Conservation (phyloP, 257 asterid species). For the Ajuga chamaepitys region DNA sequence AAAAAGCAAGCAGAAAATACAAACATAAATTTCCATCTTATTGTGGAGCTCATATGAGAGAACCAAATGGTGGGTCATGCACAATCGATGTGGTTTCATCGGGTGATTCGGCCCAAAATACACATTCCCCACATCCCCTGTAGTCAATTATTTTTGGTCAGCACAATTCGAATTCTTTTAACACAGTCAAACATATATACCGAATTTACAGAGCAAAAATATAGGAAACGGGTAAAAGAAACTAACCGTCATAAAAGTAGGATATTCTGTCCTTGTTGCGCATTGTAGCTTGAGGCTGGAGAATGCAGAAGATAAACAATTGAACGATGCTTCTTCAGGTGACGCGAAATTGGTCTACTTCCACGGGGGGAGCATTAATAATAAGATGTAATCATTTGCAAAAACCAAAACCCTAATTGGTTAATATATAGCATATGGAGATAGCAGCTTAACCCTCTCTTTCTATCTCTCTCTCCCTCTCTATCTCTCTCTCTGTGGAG, state of each 20-base stretch:
- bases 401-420: conserved; percentile 20
- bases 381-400: not conserved
- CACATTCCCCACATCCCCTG: conserved; percentile 98
- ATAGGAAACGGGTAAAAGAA: not conserved
- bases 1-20: conserved; percentile 20
- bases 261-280: conserved; percentile 84
- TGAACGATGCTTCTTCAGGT: not conserved
- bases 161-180: conserved; percentile 3
- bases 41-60: conserved; percentile 87
- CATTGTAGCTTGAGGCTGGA: conserved; percentile 32
- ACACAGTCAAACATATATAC: not conserved
- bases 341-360: conserved; percentile 5
- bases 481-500: not conserved
- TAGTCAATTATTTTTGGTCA: conserved; percentile 18
- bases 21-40: conserved; percentile 94
- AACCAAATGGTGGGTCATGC: conserved; percentile 98
- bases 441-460: not conserved
- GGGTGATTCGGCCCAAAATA: conserved; percentile 98
- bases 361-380: not conserved
- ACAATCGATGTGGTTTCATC: conserved; percentile 97
- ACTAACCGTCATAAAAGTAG: conserved; percentile 84
- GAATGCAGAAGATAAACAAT: not conserved
- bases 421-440: not conserved
- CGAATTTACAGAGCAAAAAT: not conserved
- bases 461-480: not conserved